These are phyloP conservation scores for Malbranchea cinnamomea DNA, from an alignment of 2,329 filamentous ascomycete species.

Conservation along the genomic window DNA sequence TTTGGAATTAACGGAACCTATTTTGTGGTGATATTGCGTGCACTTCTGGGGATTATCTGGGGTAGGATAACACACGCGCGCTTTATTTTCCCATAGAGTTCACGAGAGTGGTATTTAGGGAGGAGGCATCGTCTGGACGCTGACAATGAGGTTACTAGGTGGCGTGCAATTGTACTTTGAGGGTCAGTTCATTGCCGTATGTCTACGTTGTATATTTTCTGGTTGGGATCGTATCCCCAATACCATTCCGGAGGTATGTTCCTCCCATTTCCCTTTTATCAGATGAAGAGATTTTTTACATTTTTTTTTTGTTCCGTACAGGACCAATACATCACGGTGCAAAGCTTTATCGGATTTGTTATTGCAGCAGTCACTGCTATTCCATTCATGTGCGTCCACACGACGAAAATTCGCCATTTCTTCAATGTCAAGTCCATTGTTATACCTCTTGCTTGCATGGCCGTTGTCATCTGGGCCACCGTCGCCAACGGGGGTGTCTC, in stretches of 20 bases:
- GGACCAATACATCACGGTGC: conserved; percentile 14
- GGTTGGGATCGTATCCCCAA: conserved; percentile 14
- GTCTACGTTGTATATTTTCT: conserved; percentile 15
- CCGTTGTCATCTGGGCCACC: conserved; percentile 22
- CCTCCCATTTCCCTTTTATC: not conserved
- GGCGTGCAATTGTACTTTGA: conserved; percentile 13
- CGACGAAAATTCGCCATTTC: conserved; percentile 21
- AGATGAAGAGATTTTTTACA: not conserved
- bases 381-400: conserved; percentile 21
- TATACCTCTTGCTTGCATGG: conserved; percentile 23
- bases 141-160: no score
- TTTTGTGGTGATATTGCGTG: conserved; percentile 11
- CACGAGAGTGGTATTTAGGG: not conserved
- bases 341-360: conserved; percentile 14
- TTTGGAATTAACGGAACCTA: conserved; percentile 12
- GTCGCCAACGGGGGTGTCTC: conserved; percentile 14
- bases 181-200: conserved; percentile 15
- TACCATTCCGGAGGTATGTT: conserved; percentile 12
- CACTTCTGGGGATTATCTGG: conserved; percentile 11
- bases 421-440: conserved; percentile 24
- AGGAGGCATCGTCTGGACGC: not conserved
- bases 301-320: conserved; percentile 3
- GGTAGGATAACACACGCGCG: conserved; percentile 5
- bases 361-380: conserved; percentile 14
- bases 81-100: not conserved